Evolutionary conservation across 2,329 filamentous ascomycete genomes (phyloP), one percentile per base, ranked within the genome.

Genomic region (Neofusicoccum ribis): DNA sequence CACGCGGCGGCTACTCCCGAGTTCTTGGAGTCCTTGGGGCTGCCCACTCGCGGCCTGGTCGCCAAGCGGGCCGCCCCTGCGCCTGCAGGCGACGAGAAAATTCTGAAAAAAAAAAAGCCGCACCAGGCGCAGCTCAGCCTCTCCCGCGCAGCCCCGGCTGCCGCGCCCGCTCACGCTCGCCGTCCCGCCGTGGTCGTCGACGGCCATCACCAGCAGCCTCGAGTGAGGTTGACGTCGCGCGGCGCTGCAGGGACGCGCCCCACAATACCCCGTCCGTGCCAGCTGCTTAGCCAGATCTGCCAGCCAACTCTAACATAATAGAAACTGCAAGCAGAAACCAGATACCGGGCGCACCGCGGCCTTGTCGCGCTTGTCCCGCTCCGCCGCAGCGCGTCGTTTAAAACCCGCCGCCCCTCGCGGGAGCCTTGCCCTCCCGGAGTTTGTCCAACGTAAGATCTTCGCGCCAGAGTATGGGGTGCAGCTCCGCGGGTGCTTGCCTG

Each of bases 231-330:
- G 39, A 56, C 11, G 37, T 54, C 34, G 36, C 51, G 9, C 20
- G 37, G 14, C 8, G 17, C 17, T 23, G 36, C 17, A 20, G 51
- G 20, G 34, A 54, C 51, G 39, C 27, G 54, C 44, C 54, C 56
- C 56, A 60, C 56, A 60, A 39, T 60, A 37, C 43, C 56, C 56
- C 56, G 54, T 59, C 54, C 54, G 54, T 59, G 54, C 56, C 27
- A 23, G n/a, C 47, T 47, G 44, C 54, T 58, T 58, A 36, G 54
- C 54, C 54, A 43, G 54, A 59, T 59, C 54, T n/a, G 15, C 27
- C n/a, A 2, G n/a, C 56, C 56, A 60, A 60, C 56, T 60, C 56
- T 60, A 60, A 60, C 43, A 47, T 47, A 60, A 60, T 37, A 60
- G 56, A 60, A 60, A 60, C 56, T 37, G 41, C 31, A 47, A 60